Conservation (phyloP, 495 filamentous ascomycete species). For the Penicillium roqueforti region DNA sequence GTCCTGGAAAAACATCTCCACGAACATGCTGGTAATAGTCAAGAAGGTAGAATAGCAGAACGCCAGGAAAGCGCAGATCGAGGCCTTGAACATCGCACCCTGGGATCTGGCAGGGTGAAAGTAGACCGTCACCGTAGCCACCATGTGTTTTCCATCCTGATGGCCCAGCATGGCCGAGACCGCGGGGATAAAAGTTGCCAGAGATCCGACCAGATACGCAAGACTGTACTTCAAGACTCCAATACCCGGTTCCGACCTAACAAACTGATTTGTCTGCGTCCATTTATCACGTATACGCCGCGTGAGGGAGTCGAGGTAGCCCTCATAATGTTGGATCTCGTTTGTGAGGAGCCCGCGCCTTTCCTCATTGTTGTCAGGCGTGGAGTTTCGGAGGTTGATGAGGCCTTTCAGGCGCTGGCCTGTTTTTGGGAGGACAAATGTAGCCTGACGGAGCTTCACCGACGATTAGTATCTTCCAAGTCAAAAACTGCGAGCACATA, state of each 20-base stretch:
- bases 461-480: constrained; percentile 6
- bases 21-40: constrained; percentile 80
- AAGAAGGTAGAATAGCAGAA: constrained; percentile 80
- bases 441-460: constrained; percentile 49
- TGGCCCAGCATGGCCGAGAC: constrained; percentile 71
- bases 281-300: constrained; percentile 12
- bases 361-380: constrained; percentile 28
- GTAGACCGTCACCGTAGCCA: constrained; percentile 88
- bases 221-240: constrained; percentile 89
- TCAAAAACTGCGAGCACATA: constrained; percentile 16
- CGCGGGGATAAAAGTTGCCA: constrained; percentile 78
- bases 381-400: constrained; percentile 41
- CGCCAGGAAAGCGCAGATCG: constrained; percentile 74
- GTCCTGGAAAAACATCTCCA: constrained; percentile 70
- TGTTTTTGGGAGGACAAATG: constrained; percentile 49
- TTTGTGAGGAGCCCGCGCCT: constrained; percentile 39
- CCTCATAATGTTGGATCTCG: constrained; percentile 20
- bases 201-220: constrained; percentile 82
- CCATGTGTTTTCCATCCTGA: constrained; percentile 94
- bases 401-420: constrained; percentile 51
- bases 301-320: constrained; percentile 13
- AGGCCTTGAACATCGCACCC: constrained; percentile 88
- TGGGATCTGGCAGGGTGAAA: constrained; percentile 92
- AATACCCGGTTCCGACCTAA: constrained; percentile 57
- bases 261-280: constrained; percentile 32